Base-by-base conservation (phyloP, 2,329 filamentous ascomycete species). In the Microcera coccophila region DNA sequence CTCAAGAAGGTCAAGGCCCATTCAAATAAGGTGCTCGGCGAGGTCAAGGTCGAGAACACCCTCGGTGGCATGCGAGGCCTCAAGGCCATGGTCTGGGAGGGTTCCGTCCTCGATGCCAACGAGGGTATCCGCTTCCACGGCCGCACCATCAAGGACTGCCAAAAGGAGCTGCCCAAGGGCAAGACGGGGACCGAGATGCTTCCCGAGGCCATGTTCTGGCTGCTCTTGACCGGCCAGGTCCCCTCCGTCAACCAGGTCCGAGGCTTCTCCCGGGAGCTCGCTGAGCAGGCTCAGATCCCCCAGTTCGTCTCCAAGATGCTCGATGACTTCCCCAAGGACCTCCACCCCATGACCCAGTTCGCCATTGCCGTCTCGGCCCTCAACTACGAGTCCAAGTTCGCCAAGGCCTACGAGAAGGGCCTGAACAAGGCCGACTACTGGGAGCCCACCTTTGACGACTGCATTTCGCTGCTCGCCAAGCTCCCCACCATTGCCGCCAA, bases 181-280 rank as follows among this genome's bases (percentile, higher is more conserved):
- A 89, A 79, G 46, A 81, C 86, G 3, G 89, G 91, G 59, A 94
- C 89, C 5, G 91, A 97, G 72, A 98, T 97, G 93, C 80, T 97
- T 11, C 93, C 93, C 36, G 93, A 98, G 71, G 84, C 91, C 68
- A 98, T 98, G 93, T 98, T 98, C 78, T 98, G 93, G 93, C 82
- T 97, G 32, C 82, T 98, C 38, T 76, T 98, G 57, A 98, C 93
- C 9, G 93, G 93, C 46, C 79, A 94, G 68, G 87, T 97, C 17
- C 93, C 93, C 18, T 87, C 86, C 1, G 85, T 83, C 17, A 73
- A 73, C 49, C 93, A 98, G 69, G 81, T 93, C 50, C 87, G 91
- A 59, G 74, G 71, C 34, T 82, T 98, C 58, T 95, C 89, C 36
- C 81, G 84, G 45, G 85, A 97, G 67, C 76, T 97, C 18, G 93